Conservation (phyloP, 164 flowering plant species). For the Piper betle region DNA sequence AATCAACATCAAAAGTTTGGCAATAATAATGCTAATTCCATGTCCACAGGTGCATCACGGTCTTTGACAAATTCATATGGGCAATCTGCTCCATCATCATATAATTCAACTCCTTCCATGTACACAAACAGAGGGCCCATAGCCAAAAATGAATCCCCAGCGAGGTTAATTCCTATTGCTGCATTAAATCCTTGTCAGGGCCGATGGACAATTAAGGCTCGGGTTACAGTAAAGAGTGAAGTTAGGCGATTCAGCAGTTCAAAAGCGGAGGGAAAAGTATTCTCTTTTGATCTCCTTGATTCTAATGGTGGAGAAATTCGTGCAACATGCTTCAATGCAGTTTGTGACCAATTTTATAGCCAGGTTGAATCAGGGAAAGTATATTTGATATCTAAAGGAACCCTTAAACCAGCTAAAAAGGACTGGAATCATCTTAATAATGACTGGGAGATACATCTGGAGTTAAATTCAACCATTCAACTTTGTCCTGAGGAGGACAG, state of each 20-base stretch:
- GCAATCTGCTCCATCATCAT: conserved; percentile 29
- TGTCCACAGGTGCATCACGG: conserved; percentile 21
- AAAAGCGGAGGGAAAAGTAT: conserved; percentile 87
- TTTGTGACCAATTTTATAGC: conserved; percentile 74
- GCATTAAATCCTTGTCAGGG: conserved; percentile 85
- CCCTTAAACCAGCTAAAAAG: conserved; percentile 70
- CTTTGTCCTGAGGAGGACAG: conserved; percentile 54
- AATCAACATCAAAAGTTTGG: neutral
- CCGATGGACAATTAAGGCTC: conserved; percentile 90
- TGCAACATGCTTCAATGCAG: conserved; percentile 82
- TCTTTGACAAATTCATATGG: conserved; percentile 22
- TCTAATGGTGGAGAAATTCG: conserved; percentile 92
- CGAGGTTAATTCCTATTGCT: conserved; percentile 73
- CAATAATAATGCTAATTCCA: conserved; percentile 19
- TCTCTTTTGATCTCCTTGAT: conserved; percentile 92
- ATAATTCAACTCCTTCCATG: conserved; percentile 57
- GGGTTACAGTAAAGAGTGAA: conserved; percentile 78
- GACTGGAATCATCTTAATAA: conserved; percentile 61
- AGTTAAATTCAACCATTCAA: conserved; percentile 49
- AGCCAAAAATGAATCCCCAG: conserved; percentile 72
- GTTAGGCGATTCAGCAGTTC: conserved; percentile 65
- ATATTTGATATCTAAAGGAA: conserved; percentile 74
- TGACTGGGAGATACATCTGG: conserved; percentile 67
- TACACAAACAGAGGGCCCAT: conserved; percentile 69
- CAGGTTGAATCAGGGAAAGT: conserved; percentile 75